A percentile compares a stretch with the other conserved stretches of the same genome.
Conservation (phyloP, 108 stramenopile species). For the Cyclostephanos invisitatus region DNA sequence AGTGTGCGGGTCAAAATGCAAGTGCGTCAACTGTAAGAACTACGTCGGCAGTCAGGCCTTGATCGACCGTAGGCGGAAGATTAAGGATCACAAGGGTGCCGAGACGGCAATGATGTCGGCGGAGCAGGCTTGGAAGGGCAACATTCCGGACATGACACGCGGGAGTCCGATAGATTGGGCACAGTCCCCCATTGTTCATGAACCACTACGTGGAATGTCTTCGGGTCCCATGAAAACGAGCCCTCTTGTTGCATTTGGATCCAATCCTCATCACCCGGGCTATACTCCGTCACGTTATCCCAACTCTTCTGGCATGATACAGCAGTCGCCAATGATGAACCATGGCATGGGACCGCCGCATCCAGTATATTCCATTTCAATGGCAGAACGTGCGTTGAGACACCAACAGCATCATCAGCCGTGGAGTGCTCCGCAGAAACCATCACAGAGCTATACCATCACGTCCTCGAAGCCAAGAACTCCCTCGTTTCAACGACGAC, state of each 20-base stretch:
- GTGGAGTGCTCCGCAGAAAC: background rate
- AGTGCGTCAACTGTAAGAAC: constrained; percentile 92
- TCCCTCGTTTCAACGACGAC: constrained; percentile 22
- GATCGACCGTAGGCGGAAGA: constrained; percentile 81
- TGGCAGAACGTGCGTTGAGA: constrained; percentile 6
- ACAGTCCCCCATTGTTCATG: constrained; percentile 26
- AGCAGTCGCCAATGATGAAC: constrained; percentile 40
- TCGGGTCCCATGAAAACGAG: constrained; percentile 19
- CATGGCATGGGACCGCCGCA: constrained; percentile 48
- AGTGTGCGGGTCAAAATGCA: constrained; percentile 92
- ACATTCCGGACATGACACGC: constrained; percentile 25
- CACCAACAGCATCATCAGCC: constrained; percentile 11
- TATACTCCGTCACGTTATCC: constrained; percentile 17
- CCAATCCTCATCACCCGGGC: constrained; percentile 24
- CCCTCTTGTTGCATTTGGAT: constrained; percentile 2
- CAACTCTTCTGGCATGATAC: constrained; percentile 6
- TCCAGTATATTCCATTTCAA: constrained; percentile 24
- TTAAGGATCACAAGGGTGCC: constrained; percentile 80
- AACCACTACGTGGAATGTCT: constrained; percentile 29
- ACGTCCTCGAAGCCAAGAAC: constrained; percentile 20
- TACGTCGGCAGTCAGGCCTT: constrained; percentile 74
- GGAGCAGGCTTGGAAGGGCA: constrained; percentile 69
- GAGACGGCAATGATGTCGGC: constrained; percentile 68
- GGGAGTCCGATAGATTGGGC: constrained; percentile 8
- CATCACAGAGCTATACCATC: constrained; percentile 6